These are phyloP conservation scores for Mycena galericulata DNA, from an alignment of 768 basidiomycete genomes.

Conservation along the genomic window DNA sequence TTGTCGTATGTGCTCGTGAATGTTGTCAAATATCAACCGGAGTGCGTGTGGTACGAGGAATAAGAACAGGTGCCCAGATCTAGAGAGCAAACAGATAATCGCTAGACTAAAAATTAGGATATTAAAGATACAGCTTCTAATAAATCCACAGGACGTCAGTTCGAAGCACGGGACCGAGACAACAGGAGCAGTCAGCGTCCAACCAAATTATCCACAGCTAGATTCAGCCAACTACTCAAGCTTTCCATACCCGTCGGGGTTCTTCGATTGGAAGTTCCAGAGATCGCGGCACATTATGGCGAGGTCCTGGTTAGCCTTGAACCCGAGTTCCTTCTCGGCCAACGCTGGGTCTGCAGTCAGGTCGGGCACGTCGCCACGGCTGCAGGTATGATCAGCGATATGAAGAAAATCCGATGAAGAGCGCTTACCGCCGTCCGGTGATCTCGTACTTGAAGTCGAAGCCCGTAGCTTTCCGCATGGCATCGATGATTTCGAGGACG, in stretches of 20 bases:
- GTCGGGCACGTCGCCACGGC: slow-evolving; percentile 95
- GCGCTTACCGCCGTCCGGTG: slow-evolving; percentile 86
- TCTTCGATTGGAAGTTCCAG: slow-evolving; percentile 99
- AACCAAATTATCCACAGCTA: slow-evolving; percentile 10
- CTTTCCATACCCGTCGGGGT: slow-evolving; percentile 80
- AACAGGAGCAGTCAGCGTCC: slow-evolving; percentile 6
- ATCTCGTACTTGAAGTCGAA: slow-evolving; percentile 91
- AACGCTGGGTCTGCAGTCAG: slow-evolving; percentile 93
- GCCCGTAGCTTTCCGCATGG: slow-evolving; percentile 93
- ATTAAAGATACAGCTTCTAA: slow-evolving; percentile 12
- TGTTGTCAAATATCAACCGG: too few relatives aligned
- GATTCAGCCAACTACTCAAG: background rate
- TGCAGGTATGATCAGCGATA: slow-evolving; percentile 45
- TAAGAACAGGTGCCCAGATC: too few relatives aligned
- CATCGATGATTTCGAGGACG: slow-evolving; percentile 93
- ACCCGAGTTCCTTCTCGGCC: slow-evolving; percentile 93
- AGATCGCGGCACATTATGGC: slow-evolving; percentile 96
- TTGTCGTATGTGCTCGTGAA: too few relatives aligned
- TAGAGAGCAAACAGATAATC: too few relatives aligned
- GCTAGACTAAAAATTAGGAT: slow-evolving; percentile 5
- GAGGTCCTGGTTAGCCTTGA: slow-evolving; percentile 83
- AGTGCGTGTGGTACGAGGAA: too few relatives aligned
- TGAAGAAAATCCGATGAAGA: slow-evolving; percentile 15
- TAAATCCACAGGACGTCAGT: background rate
- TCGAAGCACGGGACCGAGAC: slow-evolving; percentile 9